Evolutionary conservation across 495 filamentous ascomycete genomes (phyloP), one percentile per base, ranked within the genome.

Genomic region (Daldinia bambusicola): DNA sequence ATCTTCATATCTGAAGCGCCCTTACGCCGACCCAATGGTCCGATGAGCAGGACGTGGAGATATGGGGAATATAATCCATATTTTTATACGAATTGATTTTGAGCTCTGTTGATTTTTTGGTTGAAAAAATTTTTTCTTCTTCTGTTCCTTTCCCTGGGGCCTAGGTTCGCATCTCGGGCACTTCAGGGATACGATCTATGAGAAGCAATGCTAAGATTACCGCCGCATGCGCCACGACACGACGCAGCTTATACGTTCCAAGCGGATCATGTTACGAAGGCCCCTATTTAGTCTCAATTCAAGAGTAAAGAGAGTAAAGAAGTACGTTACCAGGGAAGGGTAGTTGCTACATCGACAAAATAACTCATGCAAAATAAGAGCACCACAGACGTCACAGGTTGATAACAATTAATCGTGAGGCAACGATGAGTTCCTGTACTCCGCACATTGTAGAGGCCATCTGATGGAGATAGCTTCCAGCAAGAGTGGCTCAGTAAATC

Each of bases 191-290:
- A 13, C 55, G 40, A 61, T 69, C 60, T 57, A 53, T 51, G 38
- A 26, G 31, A 37, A 65, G 14, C 26, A 30, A 61, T 57, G 40
- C 45, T 37, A 62, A 62, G 12, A 6, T 58, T 69, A 50, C 70
- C 70, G 70, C 70, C 48, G 41, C 52, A 69, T 26, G 70, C 70
- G 70, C 70, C 32, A 16, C 59, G 56, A 62, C 61, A 61, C 59
- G 56, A 62, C 61, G 57, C 20, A 60, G 34, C 55, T 37, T 20
- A 48, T 14, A 34, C 50, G 16, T 61, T 50, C 50, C 6, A 61
- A 20, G 61, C 50, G 51, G 52, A 26, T 50, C 32, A 65, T 48
- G 50, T 61, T 61, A 16, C 56, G 43, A 62, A 36, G 12, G 34
- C 50, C 43, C 31, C 55, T 61, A 61, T 55, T 22, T 40, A 26